A percentile compares a stretch with the other conserved stretches of the same genome.
phyloP scores from a whole-genome alignment of 352 stramenopile species.

The Plasmopara muralis region DNA sequence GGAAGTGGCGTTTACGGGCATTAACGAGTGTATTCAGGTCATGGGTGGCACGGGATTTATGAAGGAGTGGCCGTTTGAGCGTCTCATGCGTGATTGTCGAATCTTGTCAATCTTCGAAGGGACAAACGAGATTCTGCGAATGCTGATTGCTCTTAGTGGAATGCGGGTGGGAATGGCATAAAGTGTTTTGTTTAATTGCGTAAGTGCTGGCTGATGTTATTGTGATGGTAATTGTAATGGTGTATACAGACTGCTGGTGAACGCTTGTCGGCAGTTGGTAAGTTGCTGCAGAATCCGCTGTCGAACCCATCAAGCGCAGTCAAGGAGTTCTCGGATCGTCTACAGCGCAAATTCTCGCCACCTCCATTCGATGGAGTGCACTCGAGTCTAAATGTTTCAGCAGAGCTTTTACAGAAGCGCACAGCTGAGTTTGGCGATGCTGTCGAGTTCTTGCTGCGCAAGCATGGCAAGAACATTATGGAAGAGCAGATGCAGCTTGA shows the following conservation, averaged over 20 bases:
- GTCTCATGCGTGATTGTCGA: constrained; percentile 86
- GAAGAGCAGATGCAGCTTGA: constrained; percentile 84
- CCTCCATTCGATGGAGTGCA: constrained; percentile 64
- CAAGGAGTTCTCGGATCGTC: constrained; percentile 70
- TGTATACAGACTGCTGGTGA: constrained; percentile 59
- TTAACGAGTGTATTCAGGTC: constrained; percentile 87
- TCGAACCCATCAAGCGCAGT: constrained; percentile 57
- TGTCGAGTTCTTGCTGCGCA: constrained; percentile 69
- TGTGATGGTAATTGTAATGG: constrained; percentile 1
- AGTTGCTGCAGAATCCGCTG: constrained; percentile 79
- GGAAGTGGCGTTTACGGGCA: constrained; percentile 72
- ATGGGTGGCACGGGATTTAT: constrained; percentile 88
- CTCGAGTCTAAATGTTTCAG: constrained; percentile 46
- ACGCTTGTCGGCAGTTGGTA: constrained; percentile 65
- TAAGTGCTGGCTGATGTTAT: constrained; percentile 6
- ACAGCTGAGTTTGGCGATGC: constrained; percentile 73
- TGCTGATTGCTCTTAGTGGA: constrained; percentile 88
- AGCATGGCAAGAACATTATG: constrained; percentile 85
- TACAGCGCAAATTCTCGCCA: constrained; percentile 78
- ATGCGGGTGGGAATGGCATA: constrained; percentile 42
- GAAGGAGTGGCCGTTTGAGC: constrained; percentile 90
- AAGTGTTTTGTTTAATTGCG: neutral
- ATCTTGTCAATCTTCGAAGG: constrained; percentile 91
- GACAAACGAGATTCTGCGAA: constrained; percentile 88
- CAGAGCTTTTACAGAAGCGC: constrained; percentile 56